Conservation (phyloP, 2,329 filamentous ascomycete genomes). For the Tolypocladium endophyticum region DNA sequence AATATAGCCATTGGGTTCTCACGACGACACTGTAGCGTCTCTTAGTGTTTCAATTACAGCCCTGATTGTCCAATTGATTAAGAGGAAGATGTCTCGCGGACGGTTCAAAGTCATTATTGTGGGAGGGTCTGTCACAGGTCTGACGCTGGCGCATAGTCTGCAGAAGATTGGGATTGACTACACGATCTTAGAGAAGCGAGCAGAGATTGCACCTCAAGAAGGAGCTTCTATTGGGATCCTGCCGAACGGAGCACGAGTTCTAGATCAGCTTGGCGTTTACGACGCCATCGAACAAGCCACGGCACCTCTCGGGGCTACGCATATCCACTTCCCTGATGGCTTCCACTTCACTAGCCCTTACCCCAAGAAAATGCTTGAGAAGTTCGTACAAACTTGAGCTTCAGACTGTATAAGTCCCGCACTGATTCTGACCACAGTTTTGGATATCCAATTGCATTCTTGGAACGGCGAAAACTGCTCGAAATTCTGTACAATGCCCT, state of each 20-base stretch:
- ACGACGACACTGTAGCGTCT: background rate
- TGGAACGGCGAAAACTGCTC: slow-evolving; percentile 22
- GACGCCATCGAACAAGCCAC: slow-evolving; percentile 10
- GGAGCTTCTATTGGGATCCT: slow-evolving; percentile 37
- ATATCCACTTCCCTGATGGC: background rate
- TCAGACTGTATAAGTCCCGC: too few relatives aligned
- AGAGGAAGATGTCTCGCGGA: background rate
- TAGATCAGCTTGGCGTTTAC: slow-evolving; percentile 34
- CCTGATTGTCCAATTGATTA: background rate
- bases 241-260: slow-evolving; percentile 30
- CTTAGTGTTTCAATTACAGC: too few relatives aligned
- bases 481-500: slow-evolving; percentile 20
- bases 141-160: slow-evolving; percentile 23
- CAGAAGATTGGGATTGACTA: slow-evolving; percentile 35
- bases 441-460: slow-evolving; percentile 14
- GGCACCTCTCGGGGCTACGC: background rate
- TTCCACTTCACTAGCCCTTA: background rate
- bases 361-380: background rate
- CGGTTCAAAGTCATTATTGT: slow-evolving; percentile 22
- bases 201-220: slow-evolving; percentile 28
- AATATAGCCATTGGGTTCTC: too few relatives aligned
- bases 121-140: slow-evolving; percentile 37
- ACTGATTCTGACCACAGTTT: background rate
- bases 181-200: slow-evolving; percentile 33
- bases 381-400: too few relatives aligned